phyloP scores from a whole-genome alignment of 1,139 yeast genomes.

The Pichia inconspicua region DNA sequence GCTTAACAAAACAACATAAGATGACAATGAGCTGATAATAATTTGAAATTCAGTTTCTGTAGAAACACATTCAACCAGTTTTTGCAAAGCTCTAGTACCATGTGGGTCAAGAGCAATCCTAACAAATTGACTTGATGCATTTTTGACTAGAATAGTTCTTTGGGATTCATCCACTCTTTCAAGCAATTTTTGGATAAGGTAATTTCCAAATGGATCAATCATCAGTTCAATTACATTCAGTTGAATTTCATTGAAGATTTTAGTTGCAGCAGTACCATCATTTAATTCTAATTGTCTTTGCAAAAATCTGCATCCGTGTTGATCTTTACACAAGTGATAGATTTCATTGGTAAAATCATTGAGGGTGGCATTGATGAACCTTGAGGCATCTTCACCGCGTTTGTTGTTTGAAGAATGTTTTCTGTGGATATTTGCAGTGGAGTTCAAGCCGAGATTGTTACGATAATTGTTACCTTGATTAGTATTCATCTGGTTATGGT shows the following conservation, averaged over 20 bases:
- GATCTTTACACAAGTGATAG: conserved; percentile 48
- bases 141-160: conserved; percentile 60
- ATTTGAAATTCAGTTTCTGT: conserved; percentile 50
- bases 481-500: conserved; percentile 2
- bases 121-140: conserved; percentile 67
- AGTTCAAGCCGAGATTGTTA: conserved; percentile 19
- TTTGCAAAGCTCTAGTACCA: conserved; percentile 93
- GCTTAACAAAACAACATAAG: conserved; percentile 72
- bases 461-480: conserved; percentile 9
- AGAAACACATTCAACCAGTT: conserved; percentile 63
- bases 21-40: conserved; percentile 53
- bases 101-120: conserved; percentile 74
- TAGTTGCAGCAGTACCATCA: conserved; percentile 42
- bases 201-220: conserved; percentile 98
- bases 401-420: conserved; percentile 28
- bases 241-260: conserved; percentile 75
- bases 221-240: conserved; percentile 76
- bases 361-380: conserved; percentile 36
- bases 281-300: conserved; percentile 45
- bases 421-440: conserved; percentile 29
- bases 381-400: conserved; percentile 37
- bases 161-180: conserved; percentile 68
- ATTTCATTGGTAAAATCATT: conserved; percentile 49
- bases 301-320: conserved; percentile 54
- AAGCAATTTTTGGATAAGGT: conserved; percentile 79